These are phyloP conservation scores for Cyclospora cayetanensis DNA, from an alignment of 169 alveolate genomes.

Conservation along the genomic window DNA sequence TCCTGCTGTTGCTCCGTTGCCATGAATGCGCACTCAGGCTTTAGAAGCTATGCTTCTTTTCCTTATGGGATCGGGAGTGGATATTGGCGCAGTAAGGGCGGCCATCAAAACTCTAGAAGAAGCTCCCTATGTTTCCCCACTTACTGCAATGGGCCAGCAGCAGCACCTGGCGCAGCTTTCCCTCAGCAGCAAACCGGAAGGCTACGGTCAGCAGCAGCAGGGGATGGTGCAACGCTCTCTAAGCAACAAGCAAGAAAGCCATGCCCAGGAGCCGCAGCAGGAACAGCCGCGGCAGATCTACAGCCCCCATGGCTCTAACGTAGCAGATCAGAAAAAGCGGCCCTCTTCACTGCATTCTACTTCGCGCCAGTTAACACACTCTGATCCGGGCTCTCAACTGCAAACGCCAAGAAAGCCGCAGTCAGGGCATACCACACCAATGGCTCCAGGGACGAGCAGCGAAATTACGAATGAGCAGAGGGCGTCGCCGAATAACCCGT, in stretches of 20 bases:
- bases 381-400: not conserved
- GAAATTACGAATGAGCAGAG: no score
- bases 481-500: slow-evolving; percentile 25
- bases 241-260: no score
- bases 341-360: not conserved
- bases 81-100: not conserved
- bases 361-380: not conserved
- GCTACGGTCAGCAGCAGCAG: no score
- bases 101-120: slow-evolving; percentile 20
- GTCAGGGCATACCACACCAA: no score
- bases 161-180: slow-evolving; percentile 18
- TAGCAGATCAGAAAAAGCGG: not conserved
- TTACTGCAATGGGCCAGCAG: not conserved
- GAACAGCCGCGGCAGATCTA: not conserved
- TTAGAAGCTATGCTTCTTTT: slow-evolving; percentile 30
- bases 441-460: no score
- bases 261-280: not conserved
- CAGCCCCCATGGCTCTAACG: slow-evolving; percentile 38
- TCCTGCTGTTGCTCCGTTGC: no score
- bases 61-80: not conserved
- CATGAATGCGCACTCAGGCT: no score
- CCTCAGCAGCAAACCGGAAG: slow-evolving; percentile 11
- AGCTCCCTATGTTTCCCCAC: slow-evolving; percentile 10
- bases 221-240: no score
- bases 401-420: not conserved